Conservation (phyloP, 768 basidiomycete species). For the Lyophyllum decastes region DNA sequence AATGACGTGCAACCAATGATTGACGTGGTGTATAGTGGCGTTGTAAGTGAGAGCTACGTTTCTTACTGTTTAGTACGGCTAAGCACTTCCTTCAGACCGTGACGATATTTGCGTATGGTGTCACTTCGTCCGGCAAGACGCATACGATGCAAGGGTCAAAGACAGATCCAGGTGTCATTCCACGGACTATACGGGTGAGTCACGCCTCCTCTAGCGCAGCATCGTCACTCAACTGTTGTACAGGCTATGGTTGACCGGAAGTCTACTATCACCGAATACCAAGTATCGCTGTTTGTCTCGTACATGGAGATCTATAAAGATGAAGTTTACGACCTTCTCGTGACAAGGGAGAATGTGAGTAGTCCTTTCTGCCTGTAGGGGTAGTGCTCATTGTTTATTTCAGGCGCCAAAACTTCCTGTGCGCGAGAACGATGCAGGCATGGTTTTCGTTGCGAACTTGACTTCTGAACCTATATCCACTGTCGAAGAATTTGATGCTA, state of each 20-base stretch:
- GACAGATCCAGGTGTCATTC: slow-evolving; percentile 81
- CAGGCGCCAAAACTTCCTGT: slow-evolving; percentile 56
- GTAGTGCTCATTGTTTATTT: background rate
- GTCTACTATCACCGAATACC: slow-evolving; percentile 35
- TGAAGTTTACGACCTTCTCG: slow-evolving; percentile 86
- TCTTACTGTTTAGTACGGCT: background rate
- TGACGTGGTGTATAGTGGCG: slow-evolving; percentile 74
- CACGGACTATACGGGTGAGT: slow-evolving; percentile 71
- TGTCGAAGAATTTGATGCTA: slow-evolving; percentile 44
- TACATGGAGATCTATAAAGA: slow-evolving; percentile 95
- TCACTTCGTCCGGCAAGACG: slow-evolving; percentile 90
- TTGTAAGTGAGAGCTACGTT: slow-evolving; percentile 48
- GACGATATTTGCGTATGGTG: slow-evolving; percentile 89
- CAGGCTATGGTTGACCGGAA: slow-evolving; percentile 63
- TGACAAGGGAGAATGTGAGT: slow-evolving; percentile 66
- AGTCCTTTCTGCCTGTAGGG: background rate
- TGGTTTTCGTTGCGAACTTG: slow-evolving; percentile 58
- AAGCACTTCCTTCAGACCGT: slow-evolving; percentile 56
- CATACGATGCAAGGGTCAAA: slow-evolving; percentile 89
- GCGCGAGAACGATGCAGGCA: slow-evolving; percentile 51
- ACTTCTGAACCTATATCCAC: slow-evolving; percentile 40
- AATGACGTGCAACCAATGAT: slow-evolving; percentile 77
- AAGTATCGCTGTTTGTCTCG: slow-evolving; percentile 56
- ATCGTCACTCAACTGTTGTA: background rate
- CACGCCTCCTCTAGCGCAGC: too few species aligned